These are phyloP conservation scores for Microdochium nivale DNA, from an alignment of 2,329 filamentous ascomycete species.

Conservation along the genomic window DNA sequence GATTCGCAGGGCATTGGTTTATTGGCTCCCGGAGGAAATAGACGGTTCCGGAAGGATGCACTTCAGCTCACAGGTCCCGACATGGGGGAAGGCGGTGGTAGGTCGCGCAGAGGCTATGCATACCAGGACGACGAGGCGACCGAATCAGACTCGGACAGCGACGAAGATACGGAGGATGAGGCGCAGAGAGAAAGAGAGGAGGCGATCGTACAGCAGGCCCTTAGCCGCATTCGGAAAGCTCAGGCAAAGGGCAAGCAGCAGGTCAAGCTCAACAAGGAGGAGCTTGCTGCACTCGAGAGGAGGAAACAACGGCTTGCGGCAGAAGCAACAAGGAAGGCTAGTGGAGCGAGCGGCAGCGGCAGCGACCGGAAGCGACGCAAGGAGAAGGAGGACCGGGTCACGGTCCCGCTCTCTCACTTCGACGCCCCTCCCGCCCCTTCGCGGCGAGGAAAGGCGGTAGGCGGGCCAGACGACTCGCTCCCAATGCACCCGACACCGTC, in stretches of 20 bases:
- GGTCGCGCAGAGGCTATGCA: constrained; percentile 27
- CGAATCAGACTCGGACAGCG: constrained; percentile 35
- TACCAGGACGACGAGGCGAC: constrained; percentile 38
- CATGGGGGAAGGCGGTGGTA: constrained; percentile 33
- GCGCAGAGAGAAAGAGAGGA: constrained; percentile 62
- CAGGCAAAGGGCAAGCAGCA: constrained; percentile 68
- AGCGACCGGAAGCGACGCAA: constrained; percentile 28
- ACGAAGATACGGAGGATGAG: constrained; percentile 47
- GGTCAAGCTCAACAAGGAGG: constrained; percentile 70
- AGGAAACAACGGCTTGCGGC: constrained; percentile 51
- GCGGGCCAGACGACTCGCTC: constrained; percentile 23
- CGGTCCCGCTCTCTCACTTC: constrained; percentile 45
- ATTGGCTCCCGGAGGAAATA: constrained; percentile 30
- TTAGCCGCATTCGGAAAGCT: constrained; percentile 72
- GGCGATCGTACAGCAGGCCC: constrained; percentile 64
- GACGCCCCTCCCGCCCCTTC: constrained; percentile 30
- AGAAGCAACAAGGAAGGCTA: constrained; percentile 26
- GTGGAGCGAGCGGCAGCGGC: constrained; percentile 44
- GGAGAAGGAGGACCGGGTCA: constrained; percentile 36
- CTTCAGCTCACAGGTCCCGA: constrained; percentile 54
- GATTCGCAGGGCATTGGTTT: constrained; percentile 48
- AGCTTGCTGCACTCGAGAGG: constrained; percentile 72
- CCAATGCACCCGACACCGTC: constrained; percentile 29
- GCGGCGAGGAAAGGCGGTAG: constrained; percentile 16
- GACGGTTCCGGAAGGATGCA: constrained; percentile 49